Evolutionary conservation across 2,329 filamentous ascomycete genomes (phyloP), one percentile per base, ranked within the genome.

Genomic region (Lachnellula cervina): DNA sequence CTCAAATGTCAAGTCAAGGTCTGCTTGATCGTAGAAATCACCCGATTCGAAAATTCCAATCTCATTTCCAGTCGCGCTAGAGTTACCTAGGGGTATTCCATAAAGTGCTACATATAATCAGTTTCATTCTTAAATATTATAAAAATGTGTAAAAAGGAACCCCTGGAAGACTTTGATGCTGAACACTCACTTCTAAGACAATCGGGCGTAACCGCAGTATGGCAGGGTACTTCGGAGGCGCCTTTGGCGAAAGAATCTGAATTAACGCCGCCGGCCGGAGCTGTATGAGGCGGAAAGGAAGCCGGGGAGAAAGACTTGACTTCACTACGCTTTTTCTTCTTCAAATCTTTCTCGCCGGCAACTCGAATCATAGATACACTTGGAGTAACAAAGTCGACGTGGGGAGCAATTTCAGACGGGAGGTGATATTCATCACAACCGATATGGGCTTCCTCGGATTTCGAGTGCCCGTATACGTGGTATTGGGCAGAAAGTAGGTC

Each of bases 351-450:
- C 49, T 60, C 55, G 2, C 55, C 44, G 62, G 43, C 43, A 9
- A 60, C 35, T 40, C 16, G 16, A 44, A 44, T 44, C 7, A 17
- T 44, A n/a, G 59, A 59, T 17, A 57, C 55, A 14, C 60, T 59
- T 9, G 80, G 80, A 0, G 75, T 81, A 45, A 82, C 76, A 65
- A 80, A 82, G 67, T 82, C 79, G 51, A 82, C 70, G 55, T 82
- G 77, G 4, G 69, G 57, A 45, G 71, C 71, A 13, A 82, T 58
- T 35, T 73, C 63, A 35, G 71, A 69, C 0, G 79, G 79, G 8
- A 81, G 68, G 54, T 78, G 76, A 64, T 80, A 80, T 61, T 70
- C 66, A 17, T 70, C 67, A 42, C 49, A 57, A 21, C 44, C 56
- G 13, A 55, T 51, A 37, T 58, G 45, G 21, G 35, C 19, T 45